phyloP scores from a whole-genome alignment of 2,329 filamentous ascomycete genomes.

The Mariannaea elegans region DNA sequence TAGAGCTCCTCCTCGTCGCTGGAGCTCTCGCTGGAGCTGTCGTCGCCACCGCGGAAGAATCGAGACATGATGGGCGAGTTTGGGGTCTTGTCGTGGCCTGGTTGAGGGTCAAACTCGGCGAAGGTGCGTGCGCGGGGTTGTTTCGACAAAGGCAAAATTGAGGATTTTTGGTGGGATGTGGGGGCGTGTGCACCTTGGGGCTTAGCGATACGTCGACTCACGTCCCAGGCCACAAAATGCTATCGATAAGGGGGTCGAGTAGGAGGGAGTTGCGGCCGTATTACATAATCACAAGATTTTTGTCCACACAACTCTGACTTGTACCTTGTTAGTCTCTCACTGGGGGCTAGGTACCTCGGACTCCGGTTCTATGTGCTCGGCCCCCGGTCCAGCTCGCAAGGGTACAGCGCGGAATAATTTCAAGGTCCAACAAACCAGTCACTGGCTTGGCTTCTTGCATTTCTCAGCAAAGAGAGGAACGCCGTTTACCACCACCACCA shows the following conservation, averaged over 20 bases:
- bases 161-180: conserved; percentile 55
- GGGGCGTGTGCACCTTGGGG: conserved; percentile 48
- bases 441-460: conserved; percentile 34
- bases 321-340: conserved; percentile 17
- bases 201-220: conserved; percentile 44
- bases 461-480: conserved; percentile 38
- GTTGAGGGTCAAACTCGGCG: conserved; percentile 40
- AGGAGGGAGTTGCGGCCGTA: neutral
- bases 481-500: conserved; percentile 29
- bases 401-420: conserved; percentile 31
- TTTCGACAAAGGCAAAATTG: conserved; percentile 49
- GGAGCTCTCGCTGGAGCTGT: conserved; percentile 95
- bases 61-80: conserved; percentile 78
- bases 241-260: conserved; percentile 29
- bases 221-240: conserved; percentile 31
- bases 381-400: conserved; percentile 16
- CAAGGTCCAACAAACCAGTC: conserved; percentile 30
- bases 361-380: conserved; percentile 28
- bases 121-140: conserved; percentile 49
- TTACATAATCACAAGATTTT: conserved; percentile 25
- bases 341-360: conserved; percentile 12
- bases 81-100: conserved; percentile 39
- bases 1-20: conserved; percentile 97
- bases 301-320: conserved; percentile 23
- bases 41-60: conserved; percentile 91